These are phyloP conservation scores for Xylariomycetidae sp. DNA, from an alignment of 2,329 filamentous ascomycete species.

Conservation along the genomic window DNA sequence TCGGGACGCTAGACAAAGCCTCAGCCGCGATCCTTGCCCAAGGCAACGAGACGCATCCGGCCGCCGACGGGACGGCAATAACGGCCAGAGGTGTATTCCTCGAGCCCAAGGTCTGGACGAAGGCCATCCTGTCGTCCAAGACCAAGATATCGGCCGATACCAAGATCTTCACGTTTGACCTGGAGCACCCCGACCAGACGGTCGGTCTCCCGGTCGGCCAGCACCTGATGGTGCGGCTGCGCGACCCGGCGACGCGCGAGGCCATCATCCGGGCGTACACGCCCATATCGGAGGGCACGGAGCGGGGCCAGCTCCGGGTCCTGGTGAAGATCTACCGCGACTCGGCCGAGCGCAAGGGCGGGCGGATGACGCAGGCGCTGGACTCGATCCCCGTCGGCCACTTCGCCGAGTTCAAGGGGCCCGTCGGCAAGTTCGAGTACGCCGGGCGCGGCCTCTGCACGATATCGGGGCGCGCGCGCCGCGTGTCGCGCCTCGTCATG, in stretches of 20 bases:
- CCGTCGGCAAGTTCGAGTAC: slow-evolving; percentile 82
- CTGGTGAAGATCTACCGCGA: slow-evolving; percentile 80
- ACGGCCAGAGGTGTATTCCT: slow-evolving; percentile 61
- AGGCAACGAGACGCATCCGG: slow-evolving; percentile 18
- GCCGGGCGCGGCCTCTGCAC: slow-evolving; percentile 59
- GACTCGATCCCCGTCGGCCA: slow-evolving; percentile 69
- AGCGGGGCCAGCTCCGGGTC: slow-evolving; percentile 64
- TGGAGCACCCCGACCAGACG: slow-evolving; percentile 65
- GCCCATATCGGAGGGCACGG: slow-evolving; percentile 62
- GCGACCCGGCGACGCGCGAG: slow-evolving; percentile 65
- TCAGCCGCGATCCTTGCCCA: slow-evolving; percentile 50
- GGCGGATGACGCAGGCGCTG: slow-evolving; percentile 77
- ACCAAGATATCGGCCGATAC: slow-evolving; percentile 71
- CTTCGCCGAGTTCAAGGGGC: slow-evolving; percentile 79
- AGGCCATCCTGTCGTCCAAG: slow-evolving; percentile 64
- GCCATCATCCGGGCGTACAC: slow-evolving; percentile 84
- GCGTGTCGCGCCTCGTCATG: slow-evolving; percentile 71
- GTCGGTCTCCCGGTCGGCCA: slow-evolving; percentile 80
- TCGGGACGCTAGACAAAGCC: slow-evolving; percentile 67
- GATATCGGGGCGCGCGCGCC: slow-evolving; percentile 52
- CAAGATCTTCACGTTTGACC: slow-evolving; percentile 73
- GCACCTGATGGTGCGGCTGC: slow-evolving; percentile 79
- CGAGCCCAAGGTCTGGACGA: slow-evolving; percentile 67
- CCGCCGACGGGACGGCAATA: neutral
- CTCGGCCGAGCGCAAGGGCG: slow-evolving; percentile 53